Percentiles rank a stretch among this genome's conserved stretches.
phyloP scores from a whole-genome alignment of 2,329 filamentous ascomycete genomes.

The Raffaelea albimanens region DNA sequence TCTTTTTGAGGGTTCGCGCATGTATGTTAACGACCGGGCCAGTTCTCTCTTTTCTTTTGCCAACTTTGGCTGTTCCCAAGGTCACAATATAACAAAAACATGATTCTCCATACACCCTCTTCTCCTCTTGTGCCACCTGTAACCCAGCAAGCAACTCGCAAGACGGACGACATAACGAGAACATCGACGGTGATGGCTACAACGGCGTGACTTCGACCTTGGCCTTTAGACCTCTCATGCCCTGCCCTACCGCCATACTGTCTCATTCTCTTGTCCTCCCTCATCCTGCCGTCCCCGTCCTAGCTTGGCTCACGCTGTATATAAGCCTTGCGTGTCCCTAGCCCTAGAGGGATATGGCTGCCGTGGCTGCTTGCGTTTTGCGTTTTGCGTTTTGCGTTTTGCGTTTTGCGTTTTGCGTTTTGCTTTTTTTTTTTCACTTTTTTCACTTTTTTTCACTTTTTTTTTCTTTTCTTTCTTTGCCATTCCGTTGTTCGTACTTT shows the following conservation, averaged over 20 bases:
- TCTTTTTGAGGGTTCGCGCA: conserved; percentile 40
- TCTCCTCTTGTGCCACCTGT: conserved; percentile 1
- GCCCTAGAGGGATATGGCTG: too few species aligned
- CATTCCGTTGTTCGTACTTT: too few species aligned
- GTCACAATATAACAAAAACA: conserved; percentile 3
- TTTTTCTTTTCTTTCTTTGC: neutral
- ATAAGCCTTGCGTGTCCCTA: too few species aligned
- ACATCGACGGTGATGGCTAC: too few species aligned
- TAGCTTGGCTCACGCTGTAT: too few species aligned
- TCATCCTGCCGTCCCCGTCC: too few species aligned
- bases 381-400: too few species aligned
- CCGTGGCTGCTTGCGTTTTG: too few species aligned
- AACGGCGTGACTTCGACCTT: too few species aligned
- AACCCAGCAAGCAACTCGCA: neutral
- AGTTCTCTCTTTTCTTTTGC: conserved; percentile 3
- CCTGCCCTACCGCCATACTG: too few species aligned
- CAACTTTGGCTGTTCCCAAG: neutral
- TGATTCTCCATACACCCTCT: neutral
- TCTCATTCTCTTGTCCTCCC: neutral
- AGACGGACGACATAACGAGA: neutral
- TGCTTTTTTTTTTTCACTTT: neutral
- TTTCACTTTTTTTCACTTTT: neutral
- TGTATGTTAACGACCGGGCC: conserved; percentile 54
- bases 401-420: neutral
- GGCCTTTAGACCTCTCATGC: too few species aligned